Base-by-base conservation (phyloP, 2,329 filamentous ascomycete genomes). In the Alternaria conjuncta region DNA sequence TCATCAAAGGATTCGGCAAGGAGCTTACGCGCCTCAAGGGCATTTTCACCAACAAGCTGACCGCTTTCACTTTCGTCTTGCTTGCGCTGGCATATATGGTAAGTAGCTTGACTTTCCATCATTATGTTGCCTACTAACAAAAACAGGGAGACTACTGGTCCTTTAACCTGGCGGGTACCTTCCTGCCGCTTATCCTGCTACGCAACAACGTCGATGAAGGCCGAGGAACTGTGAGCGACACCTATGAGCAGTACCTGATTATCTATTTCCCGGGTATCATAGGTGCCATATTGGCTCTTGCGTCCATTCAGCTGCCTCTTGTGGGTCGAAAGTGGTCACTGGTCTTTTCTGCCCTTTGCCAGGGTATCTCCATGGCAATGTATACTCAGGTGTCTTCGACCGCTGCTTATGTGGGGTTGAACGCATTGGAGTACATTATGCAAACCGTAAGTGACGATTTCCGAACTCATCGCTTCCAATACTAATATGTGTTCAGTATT, bases 391-490 rank as follows among this genome's bases (percentile, higher is more conserved):
- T 76, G 3, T 61, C 61, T 15, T 70, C 61, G 10, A 75, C 73
- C 5, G 69, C 69, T 15, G 73, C 70, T 3, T 76, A 68, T 25
- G 73, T 76, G 9, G 73, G 73, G 3, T 23, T 76, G 20, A 76
- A 76, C 30, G 73, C 73, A 1, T 69, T 76, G 8, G 73, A 76
- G 50, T 76, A 76, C 53, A 72, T 76, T n/a, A 76, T 76, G 73
- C 73, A 76, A 56, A 76, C 73, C 25, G 72, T 74, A 57, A 64
- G 70, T 64, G 4, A 6, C 5, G 1, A 36, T 3, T 5, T 4
- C 4, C 4, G 9, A 15, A 6, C 3, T 8, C 6, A 12, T 10
- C 3, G 3, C 18, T 1, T 20, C 1, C 30, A 18, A 5, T 28
- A 25, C 55, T 68, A 7, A 66, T 13, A 4, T 3, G 1, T 7